Conservation (phyloP, 1,284 basidiomycete species). For the Paramarasmius palmivorus region DNA sequence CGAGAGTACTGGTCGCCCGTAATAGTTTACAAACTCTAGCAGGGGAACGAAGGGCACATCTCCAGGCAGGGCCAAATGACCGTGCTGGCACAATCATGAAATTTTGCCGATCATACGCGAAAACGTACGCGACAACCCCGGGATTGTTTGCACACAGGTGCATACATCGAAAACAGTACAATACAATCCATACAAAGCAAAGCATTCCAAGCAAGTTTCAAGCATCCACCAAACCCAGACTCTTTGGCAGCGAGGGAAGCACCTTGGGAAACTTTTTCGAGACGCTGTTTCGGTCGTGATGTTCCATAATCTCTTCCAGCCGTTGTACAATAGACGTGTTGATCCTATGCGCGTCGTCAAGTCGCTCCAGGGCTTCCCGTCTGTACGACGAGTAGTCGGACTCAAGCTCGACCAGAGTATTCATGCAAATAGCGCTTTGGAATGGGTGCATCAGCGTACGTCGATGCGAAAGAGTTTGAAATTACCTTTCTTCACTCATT, state of each 20-base stretch:
- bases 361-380: constrained; percentile 26
- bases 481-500: constrained; percentile 40
- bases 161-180: too few relatives aligned
- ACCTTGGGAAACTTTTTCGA: constrained; percentile 33
- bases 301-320: constrained; percentile 16
- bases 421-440: constrained; percentile 30
- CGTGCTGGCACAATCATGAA: too few relatives aligned
- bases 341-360: constrained; percentile 30
- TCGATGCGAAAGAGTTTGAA: constrained; percentile 13
- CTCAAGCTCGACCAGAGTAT: constrained; percentile 38
- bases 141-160: too few relatives aligned
- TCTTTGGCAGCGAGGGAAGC: constrained; percentile 6
- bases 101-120: too few relatives aligned
- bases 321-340: constrained; percentile 13
- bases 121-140: too few relatives aligned
- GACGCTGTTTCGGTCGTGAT: constrained; percentile 35
- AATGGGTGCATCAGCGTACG: constrained; percentile 17
- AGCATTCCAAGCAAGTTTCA: too few relatives aligned
- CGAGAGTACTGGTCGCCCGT: too few relatives aligned
- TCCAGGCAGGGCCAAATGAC: too few relatives aligned
- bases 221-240: background rate
- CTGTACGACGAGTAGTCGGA: constrained; percentile 33
- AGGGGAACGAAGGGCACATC: too few relatives aligned
- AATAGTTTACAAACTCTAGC: too few relatives aligned
- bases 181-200: too few relatives aligned